These are phyloP conservation scores for Vitis rupestris DNA, from an alignment of 164 flowering plant genomes.

Conservation along the genomic window DNA sequence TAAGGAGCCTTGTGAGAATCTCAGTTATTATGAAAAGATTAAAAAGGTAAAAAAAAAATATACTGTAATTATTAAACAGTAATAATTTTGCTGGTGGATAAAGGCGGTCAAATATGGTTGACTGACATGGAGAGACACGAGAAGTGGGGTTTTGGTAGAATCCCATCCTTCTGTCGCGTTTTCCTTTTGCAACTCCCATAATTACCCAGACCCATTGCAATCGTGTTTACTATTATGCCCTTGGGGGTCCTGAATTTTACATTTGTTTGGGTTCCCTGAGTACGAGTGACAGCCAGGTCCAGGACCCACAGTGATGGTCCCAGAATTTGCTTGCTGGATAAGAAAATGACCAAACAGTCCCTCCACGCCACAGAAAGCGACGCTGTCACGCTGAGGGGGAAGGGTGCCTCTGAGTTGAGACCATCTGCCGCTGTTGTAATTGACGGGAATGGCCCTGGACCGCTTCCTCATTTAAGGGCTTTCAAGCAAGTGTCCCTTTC, in stretches of 20 bases:
- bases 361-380: constrained; percentile 8
- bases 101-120: constrained; percentile 22
- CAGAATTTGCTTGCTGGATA: neutral
- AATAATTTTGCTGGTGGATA: constrained; percentile 25
- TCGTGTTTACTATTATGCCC: neutral
- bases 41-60: constrained; percentile 2
- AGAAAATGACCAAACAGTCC: constrained; percentile 14
- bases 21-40: neutral
- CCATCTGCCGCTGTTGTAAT: neutral
- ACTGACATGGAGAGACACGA: constrained; percentile 26
- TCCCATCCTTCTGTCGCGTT: neutral
- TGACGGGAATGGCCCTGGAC: neutral
- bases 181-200: neutral
- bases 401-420: neutral
- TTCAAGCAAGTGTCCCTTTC: no score
- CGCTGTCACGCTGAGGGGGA: neutral
- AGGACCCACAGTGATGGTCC: neutral
- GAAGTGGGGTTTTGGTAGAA: constrained; percentile 13
- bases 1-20: neutral
- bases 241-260: neutral
- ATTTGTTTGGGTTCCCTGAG: neutral
- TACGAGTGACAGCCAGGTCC: neutral
- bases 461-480: no score
- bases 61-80: constrained; percentile 23
- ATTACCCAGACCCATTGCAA: neutral